These are phyloP conservation scores for Cucurbita maxima DNA, from an alignment of 306 rosid species.

Conservation along the genomic window DNA sequence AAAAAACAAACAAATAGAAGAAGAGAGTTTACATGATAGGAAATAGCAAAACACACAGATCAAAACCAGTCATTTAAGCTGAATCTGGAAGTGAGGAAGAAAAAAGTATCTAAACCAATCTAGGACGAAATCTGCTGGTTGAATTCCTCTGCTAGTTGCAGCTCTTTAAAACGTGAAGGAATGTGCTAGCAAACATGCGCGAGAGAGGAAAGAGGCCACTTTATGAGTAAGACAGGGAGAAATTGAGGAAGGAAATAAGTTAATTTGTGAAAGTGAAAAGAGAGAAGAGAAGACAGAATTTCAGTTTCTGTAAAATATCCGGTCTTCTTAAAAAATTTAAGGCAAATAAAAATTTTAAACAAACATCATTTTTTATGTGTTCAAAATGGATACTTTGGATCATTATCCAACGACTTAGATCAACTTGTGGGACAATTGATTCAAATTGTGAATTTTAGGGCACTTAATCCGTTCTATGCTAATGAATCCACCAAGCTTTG, in stretches of 20 bases:
- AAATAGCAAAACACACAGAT: background rate
- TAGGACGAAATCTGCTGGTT: background rate
- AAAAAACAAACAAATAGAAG: background rate
- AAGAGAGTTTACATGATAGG: background rate
- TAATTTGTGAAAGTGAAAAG: background rate
- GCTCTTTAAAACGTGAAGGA: background rate
- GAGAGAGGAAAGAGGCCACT: background rate
- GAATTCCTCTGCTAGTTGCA: background rate
- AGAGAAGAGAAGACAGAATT: background rate
- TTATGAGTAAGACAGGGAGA: background rate
- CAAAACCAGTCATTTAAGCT: background rate
- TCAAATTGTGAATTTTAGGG: background rate
- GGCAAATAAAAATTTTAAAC: too few species aligned
- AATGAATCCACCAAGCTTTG: background rate
- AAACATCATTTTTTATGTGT: too few species aligned
- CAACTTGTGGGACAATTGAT: background rate
- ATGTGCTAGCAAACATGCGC: background rate
- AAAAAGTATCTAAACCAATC: background rate
- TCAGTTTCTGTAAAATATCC: too few species aligned
- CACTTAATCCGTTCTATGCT: background rate
- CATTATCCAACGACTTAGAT: background rate
- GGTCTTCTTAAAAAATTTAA: background rate
- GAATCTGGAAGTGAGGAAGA: background rate
- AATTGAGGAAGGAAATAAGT: background rate
- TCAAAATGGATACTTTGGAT: background rate